These are phyloP conservation scores for Xenosphaeropsis pyriputrescens DNA, from an alignment of 2,329 filamentous ascomycete species.

Conservation along the genomic window DNA sequence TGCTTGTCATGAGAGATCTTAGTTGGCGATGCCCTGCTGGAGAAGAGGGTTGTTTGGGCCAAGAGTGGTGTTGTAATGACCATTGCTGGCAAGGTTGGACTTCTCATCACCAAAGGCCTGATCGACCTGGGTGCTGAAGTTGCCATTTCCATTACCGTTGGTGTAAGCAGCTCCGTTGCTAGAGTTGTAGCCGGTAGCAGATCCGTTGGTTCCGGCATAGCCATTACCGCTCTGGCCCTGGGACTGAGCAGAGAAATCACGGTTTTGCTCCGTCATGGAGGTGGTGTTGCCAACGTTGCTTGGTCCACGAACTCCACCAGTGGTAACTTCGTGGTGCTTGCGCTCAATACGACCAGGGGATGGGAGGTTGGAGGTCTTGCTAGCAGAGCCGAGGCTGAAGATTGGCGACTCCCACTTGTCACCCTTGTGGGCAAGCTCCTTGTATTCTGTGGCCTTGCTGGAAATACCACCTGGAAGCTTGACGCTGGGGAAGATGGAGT, in stretches of 20 bases:
- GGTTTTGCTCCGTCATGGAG: conserved; percentile 4
- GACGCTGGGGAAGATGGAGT: conserved; percentile 85
- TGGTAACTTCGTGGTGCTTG: conserved; percentile 25
- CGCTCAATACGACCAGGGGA: conserved; percentile 33
- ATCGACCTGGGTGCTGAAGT: conserved; percentile 14
- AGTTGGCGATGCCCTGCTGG: no score
- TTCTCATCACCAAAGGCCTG: conserved; percentile 7
- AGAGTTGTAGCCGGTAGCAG: conserved; percentile 32
- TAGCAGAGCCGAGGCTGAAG: conserved; percentile 72
- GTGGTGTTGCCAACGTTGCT: conserved; percentile 12
- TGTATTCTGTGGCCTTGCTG: conserved; percentile 88
- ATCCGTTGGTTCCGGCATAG: conserved; percentile 28
- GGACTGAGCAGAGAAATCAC: conserved; percentile 4
- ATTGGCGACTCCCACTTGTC: conserved; percentile 91
- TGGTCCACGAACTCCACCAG: conserved; percentile 11
- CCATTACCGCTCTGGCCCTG: conserved; percentile 1
- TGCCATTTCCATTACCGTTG: conserved; percentile 25
- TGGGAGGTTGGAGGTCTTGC: conserved; percentile 59
- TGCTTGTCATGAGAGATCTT: no score
- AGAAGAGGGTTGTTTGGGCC: conserved; percentile 1
- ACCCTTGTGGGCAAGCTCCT: conserved; percentile 72
- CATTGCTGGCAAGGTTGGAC: neutral
- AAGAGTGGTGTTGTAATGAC: neutral
- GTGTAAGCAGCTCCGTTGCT: conserved; percentile 36
- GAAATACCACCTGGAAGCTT: conserved; percentile 78